phyloP scores from a whole-genome alignment of 1,284 basidiomycete species.

The Pseudozyma thailandica region DNA sequence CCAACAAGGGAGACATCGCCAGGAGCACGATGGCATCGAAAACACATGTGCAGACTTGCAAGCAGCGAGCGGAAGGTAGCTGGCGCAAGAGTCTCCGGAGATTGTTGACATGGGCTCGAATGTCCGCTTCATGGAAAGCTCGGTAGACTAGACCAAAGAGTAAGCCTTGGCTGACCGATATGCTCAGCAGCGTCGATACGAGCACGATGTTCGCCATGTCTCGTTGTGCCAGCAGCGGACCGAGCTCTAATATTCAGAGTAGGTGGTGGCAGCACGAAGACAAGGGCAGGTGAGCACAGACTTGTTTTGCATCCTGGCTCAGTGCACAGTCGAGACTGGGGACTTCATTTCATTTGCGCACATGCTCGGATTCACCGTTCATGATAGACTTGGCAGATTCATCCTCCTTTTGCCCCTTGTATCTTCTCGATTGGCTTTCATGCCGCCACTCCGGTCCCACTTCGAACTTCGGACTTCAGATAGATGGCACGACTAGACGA shows the following conservation, averaged over 20 bases:
- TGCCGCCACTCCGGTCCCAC: neutral
- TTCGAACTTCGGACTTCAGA: too few species aligned
- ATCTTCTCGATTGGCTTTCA: neutral
- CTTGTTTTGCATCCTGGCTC: too few species aligned
- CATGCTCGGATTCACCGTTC: constrained; percentile 7
- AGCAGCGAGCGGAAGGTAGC: neutral
- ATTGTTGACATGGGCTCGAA: neutral
- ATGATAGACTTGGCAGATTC: neutral
- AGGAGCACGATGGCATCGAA: constrained; percentile 12
- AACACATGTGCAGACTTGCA: constrained; percentile 4
- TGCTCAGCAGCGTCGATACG: neutral
- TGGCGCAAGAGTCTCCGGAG: neutral
- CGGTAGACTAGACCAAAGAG: neutral
- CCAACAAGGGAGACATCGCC: constrained; percentile 11
- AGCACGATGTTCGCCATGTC: constrained; percentile 6
- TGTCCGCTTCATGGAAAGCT: neutral
- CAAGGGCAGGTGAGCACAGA: too few species aligned
- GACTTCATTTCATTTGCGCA: constrained; percentile 26
- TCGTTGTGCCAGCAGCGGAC: neutral
- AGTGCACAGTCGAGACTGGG: too few species aligned
- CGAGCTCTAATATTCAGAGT: too few species aligned
- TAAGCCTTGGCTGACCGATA: neutral
- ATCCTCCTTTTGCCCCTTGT: neutral
- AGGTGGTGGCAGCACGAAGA: too few species aligned
- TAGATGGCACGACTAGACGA: too few species aligned